These are phyloP conservation scores for Dorcoceras hygrometricum DNA, from an alignment of 257 asterid species.

Conservation along the genomic window DNA sequence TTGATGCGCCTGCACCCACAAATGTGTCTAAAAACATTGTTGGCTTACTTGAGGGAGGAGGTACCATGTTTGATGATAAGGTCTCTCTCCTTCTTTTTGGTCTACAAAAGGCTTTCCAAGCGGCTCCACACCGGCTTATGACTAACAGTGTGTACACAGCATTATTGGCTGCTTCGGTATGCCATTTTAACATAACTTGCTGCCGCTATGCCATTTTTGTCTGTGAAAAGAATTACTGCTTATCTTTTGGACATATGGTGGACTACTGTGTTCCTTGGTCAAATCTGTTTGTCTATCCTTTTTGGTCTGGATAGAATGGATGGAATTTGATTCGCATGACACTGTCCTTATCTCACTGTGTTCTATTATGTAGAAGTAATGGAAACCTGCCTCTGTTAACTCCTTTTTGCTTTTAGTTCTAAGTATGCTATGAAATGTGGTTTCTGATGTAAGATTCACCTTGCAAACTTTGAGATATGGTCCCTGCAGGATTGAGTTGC, in stretches of 20 bases:
- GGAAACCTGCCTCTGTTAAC: conserved; percentile 5
- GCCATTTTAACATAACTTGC: conserved; percentile 26
- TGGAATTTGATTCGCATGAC: not conserved
- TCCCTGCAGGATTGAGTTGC: not conserved
- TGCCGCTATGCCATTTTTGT: conserved; percentile 22
- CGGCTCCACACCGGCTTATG: conserved; percentile 94
- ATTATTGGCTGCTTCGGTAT: conserved; percentile 90
- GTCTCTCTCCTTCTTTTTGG: conserved; percentile 95
- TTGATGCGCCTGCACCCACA: conserved; percentile 68
- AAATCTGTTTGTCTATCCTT: not conserved
- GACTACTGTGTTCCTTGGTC: conserved; percentile 3
- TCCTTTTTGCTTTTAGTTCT: not conserved
- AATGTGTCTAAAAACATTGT: conserved; percentile 65
- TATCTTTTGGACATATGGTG: conserved; percentile 8
- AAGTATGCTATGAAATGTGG: not conserved
- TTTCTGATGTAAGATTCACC: not conserved
- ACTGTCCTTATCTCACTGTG: not conserved
- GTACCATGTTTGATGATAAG: conserved; percentile 99
- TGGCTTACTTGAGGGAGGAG: conserved; percentile 92
- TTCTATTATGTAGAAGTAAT: not conserved
- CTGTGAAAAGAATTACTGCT: not conserved
- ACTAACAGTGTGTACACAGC: conserved; percentile 72
- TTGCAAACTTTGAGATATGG: not conserved
- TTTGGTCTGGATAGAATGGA: not conserved
- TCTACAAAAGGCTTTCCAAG: conserved; percentile 92